These are phyloP conservation scores for Scutellaria minor DNA, from an alignment of 257 asterid species.

Conservation along the genomic window DNA sequence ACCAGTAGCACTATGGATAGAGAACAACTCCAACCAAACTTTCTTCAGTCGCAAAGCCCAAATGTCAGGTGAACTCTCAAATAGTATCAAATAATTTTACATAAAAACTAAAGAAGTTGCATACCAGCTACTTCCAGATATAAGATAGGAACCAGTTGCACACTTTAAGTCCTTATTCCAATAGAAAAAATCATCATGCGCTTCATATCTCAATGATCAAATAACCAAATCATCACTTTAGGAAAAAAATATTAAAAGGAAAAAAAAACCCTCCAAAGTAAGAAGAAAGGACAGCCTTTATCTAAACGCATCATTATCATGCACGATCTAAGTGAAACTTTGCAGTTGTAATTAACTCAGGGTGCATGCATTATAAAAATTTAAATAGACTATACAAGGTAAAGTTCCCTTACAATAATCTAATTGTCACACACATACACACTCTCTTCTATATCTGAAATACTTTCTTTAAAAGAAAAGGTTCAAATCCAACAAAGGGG, in stretches of 20 bases:
- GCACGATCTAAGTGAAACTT: background rate
- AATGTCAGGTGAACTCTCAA: background rate
- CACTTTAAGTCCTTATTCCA: background rate
- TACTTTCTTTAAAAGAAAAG: background rate
- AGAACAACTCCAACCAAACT: background rate
- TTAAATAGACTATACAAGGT: background rate
- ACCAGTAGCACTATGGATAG: background rate
- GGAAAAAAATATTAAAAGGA: background rate
- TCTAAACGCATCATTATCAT: background rate
- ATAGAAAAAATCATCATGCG: background rate
- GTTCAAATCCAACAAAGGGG: background rate
- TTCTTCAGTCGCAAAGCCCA: slow-evolving; percentile 5
- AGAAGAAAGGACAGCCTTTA: background rate
- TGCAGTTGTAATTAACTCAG: background rate
- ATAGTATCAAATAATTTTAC: background rate
- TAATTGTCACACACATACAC: background rate
- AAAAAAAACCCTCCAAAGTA: background rate
- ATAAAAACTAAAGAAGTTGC: background rate
- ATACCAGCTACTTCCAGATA: background rate
- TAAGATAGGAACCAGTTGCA: background rate
- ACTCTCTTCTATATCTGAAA: background rate
- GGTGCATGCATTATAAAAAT: slow-evolving; percentile 12
- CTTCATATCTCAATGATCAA: background rate
- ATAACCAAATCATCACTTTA: background rate
- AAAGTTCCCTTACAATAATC: background rate